These are phyloP conservation scores for Stagonosporopsis rhizophila DNA, from an alignment of 2,329 filamentous ascomycete species.

Conservation along the genomic window DNA sequence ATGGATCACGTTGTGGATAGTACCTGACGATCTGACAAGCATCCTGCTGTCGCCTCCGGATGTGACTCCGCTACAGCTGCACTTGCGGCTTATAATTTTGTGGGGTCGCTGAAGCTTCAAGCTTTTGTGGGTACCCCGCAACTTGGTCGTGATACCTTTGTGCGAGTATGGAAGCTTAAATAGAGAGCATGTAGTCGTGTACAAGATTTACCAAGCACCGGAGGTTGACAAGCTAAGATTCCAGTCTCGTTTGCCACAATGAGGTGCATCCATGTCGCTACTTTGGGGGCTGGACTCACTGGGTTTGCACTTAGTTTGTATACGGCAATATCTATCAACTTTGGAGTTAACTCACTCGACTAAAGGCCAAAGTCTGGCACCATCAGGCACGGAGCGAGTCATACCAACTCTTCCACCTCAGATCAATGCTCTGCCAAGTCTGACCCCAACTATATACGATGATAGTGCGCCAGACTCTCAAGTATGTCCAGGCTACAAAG, in stretches of 20 bases:
- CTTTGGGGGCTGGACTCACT: neutral
- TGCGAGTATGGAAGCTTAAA: slow-evolving; percentile 3
- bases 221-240: neutral
- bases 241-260: neutral
- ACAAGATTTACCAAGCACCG: slow-evolving; percentile 3
- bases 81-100: neutral
- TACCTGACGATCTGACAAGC: slow-evolving; percentile 5
- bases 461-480: slow-evolving; percentile 30
- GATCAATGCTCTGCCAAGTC: slow-evolving; percentile 20
- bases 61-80: slow-evolving; percentile 4
- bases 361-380: neutral
- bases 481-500: slow-evolving; percentile 70
- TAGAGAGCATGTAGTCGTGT: neutral
- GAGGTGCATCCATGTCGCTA: neutral
- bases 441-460: slow-evolving; percentile 25
- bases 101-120: neutral
- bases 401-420: slow-evolving; percentile 15
- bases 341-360: neutral
- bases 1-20: neutral
- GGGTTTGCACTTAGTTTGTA: neutral
- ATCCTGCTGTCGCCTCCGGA: slow-evolving; percentile 3
- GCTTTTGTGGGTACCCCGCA: slow-evolving; percentile 3
- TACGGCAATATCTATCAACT: neutral
- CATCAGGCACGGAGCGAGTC: slow-evolving; percentile 8
- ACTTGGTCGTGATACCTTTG: neutral